Evolutionary conservation across 2,329 filamentous ascomycete genomes (phyloP), one percentile per base, ranked within the genome.

Genomic region (Microsporum audouinii): DNA sequence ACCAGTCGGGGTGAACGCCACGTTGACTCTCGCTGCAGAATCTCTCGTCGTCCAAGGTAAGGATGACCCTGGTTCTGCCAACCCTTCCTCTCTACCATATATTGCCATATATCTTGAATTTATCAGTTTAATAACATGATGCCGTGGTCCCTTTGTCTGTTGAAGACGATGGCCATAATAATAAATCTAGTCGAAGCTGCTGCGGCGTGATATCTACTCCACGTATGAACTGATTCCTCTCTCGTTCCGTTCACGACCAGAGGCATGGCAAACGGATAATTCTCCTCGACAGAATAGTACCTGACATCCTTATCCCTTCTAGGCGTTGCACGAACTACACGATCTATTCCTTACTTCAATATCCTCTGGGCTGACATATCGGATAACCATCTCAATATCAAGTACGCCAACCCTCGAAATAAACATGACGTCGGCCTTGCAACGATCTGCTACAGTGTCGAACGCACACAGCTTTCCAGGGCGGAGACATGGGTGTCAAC

Each of bases 311-410:
- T n/a, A 43, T 61, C 49, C 47, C 12, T 23, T 43, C 27, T 34
- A 45, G 31, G 33, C 39, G n/a, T 57, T 57, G 58, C 43, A 31
- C 55, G 41, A 56, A 38, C 2, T 7, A 43, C 47, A 57, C 41
- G 57, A 78, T 64, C 78, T 81, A 87, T 96, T 34, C 85, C 88
- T 1, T 86, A 90, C 63, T 91, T 89, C 76, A 88, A 95, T 71
- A 77, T 96, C 63, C 84, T 96, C 57, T 95, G 89, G 86, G 89
- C 87, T 43, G 85, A 89, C 65, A 71, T 87, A 33, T 77, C 79
- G 57, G 78, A 81, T 51, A 78, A 77, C 60, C 79, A 81, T 34
- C 75, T 96, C 57, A 82, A 81, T 5, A 84, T 97, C 70, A 83
- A 87, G 58, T 94, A 89, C 72, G 89, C 89, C 55, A 75, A 81